A percentile compares a stretch with the other conserved stretches of the same genome.
These are phyloP conservation scores for Aquilaria sinensis DNA, from an alignment of 345 rosid genomes.

Conservation along the genomic window DNA sequence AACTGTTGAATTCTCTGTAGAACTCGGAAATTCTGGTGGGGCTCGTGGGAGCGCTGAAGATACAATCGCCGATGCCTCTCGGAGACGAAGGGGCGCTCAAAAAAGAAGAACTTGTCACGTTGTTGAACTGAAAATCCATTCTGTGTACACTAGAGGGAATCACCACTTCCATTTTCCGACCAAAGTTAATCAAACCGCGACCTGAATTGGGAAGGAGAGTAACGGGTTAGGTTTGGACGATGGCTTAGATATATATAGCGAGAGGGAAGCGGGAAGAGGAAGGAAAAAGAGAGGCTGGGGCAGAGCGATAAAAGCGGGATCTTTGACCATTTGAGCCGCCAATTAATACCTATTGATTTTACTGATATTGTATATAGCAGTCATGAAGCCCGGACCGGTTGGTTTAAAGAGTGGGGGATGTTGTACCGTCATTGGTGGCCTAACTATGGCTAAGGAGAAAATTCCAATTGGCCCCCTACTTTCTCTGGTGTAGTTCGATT, in stretches of 20 bases:
- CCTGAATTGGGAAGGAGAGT: neutral
- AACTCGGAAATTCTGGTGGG: constrained; percentile 57
- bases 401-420: no score
- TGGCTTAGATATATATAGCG: neutral
- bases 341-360: no score
- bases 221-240: neutral
- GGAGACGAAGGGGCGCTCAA: constrained; percentile 72
- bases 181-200: neutral
- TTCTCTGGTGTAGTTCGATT: no score
- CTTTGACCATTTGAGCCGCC: neutral
- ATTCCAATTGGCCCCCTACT: no score
- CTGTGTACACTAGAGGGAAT: constrained; percentile 23
- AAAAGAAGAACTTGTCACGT: constrained; percentile 27
- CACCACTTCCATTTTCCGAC: constrained; percentile 36
- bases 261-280: constrained; percentile 14
- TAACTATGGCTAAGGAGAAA: no score
- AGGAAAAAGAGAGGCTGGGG: neutral
- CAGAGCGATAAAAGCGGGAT: constrained; percentile 21
- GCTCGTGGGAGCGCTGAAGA: constrained; percentile 74
- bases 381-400: no score
- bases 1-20: constrained; percentile 38
- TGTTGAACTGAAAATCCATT: constrained; percentile 54
- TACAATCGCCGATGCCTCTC: constrained; percentile 39
- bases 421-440: no score
- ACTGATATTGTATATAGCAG: no score